These are phyloP conservation scores for Phenoliferia sp. DNA, from an alignment of 1,284 basidiomycete species.

Conservation along the genomic window DNA sequence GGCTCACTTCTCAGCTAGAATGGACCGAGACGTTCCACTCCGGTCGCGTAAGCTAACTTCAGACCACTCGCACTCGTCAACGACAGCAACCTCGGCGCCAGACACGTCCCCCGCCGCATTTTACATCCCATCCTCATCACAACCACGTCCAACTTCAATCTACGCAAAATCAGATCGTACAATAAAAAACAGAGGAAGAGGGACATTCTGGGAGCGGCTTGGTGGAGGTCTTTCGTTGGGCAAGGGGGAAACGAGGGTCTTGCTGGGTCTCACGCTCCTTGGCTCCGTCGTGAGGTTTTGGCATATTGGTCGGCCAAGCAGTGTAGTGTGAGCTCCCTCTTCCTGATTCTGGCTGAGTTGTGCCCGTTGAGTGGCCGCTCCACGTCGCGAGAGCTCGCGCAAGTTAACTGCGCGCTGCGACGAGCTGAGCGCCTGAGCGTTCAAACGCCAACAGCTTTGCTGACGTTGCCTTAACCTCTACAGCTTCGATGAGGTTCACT, in stretches of 20 bases:
- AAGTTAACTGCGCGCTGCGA: slow-evolving; percentile 1
- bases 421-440: neutral
- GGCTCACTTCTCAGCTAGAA: too few species aligned
- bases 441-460: neutral
- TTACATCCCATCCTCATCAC: neutral
- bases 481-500: slow-evolving; percentile 95
- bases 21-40: neutral
- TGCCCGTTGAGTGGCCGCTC: neutral
- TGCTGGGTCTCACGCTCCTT: slow-evolving; percentile 53
- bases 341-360: neutral
- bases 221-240: slow-evolving; percentile 28
- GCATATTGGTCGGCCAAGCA: slow-evolving; percentile 71
- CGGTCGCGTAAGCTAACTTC: neutral
- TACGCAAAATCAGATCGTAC: neutral
- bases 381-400: neutral
- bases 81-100: too few species aligned
- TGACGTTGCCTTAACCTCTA: slow-evolving; percentile 9
- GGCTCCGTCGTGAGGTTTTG: slow-evolving; percentile 71
- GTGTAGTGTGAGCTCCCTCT: slow-evolving; percentile 69
- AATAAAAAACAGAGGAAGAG: neutral
- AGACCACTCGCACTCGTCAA: neutral
- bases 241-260: slow-evolving; percentile 20
- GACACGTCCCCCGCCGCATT: neutral
- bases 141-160: neutral
- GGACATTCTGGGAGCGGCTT: neutral